Percentiles rank a stretch among this genome's conserved stretches.
phyloP scores from a whole-genome alignment of 805 yeast species.

The Pichia cephalocereana region DNA sequence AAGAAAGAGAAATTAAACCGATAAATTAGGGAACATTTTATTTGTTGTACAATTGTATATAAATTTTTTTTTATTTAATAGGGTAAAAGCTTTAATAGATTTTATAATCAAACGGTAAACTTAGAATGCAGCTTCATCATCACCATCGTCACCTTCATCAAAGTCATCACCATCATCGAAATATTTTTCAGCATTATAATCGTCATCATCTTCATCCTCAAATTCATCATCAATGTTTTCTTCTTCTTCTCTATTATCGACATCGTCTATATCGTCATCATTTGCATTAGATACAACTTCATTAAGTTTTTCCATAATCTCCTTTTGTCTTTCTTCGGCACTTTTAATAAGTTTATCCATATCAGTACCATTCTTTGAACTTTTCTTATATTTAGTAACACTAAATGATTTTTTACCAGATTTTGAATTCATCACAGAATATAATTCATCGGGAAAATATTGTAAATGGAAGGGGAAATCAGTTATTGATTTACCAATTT shows the following conservation, averaged over 20 bases:
- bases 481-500: constrained; percentile 60
- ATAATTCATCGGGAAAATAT: constrained; percentile 72
- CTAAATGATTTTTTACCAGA: constrained; percentile 37
- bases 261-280: constrained; percentile 37
- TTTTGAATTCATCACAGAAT: constrained; percentile 48
- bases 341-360: constrained; percentile 20
- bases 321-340: constrained; percentile 23
- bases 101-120: neutral
- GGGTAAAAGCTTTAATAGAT: neutral
- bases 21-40: neutral
- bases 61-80: too few species aligned
- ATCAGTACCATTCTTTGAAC: constrained; percentile 28
- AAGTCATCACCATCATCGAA: constrained; percentile 67
- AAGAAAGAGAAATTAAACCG: neutral
- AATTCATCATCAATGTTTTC: constrained; percentile 62
- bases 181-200: constrained; percentile 71
- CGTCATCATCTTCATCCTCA: constrained; percentile 70
- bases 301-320: constrained; percentile 25
- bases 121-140: constrained; percentile 63
- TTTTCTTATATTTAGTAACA: constrained; percentile 29
- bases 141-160: constrained; percentile 45
- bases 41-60: too few species aligned
- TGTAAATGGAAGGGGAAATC: constrained; percentile 68
- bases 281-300: constrained; percentile 30
- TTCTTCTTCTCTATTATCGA: constrained; percentile 35